Evolutionary conservation across 305 asterid species (phyloP).

Genomic region (Solanum chacoense): DNA sequence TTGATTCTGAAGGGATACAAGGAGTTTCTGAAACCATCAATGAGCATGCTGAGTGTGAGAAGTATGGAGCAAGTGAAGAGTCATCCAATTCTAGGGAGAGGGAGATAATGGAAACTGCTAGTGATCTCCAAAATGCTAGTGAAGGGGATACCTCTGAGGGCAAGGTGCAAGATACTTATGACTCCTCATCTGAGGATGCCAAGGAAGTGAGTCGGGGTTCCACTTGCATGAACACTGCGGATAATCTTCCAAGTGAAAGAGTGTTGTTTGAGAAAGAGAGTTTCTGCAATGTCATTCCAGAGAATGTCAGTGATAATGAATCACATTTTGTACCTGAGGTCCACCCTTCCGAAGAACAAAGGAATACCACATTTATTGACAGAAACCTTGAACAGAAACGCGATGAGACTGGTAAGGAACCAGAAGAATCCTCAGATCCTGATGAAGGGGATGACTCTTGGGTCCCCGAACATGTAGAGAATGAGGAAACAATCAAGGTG

Average conservation of each 20-base stretch:
- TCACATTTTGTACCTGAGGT: constrained; percentile 20
- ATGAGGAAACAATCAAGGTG: constrained; percentile 19
- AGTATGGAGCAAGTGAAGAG: constrained; percentile 18
- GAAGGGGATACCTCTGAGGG: constrained; percentile 9
- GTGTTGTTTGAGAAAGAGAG: constrained; percentile 6
- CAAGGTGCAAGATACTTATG: background rate
- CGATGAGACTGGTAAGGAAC: constrained; percentile 35
- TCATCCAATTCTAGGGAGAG: constrained; percentile 14
- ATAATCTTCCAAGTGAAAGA: background rate
- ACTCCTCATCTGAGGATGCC: constrained; percentile 1
- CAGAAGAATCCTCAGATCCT: constrained; percentile 20
- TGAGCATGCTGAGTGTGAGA: constrained; percentile 16
- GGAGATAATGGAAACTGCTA: constrained; percentile 15
- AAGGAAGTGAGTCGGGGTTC: background rate
- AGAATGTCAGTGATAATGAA: constrained; percentile 24
- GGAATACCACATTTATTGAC: constrained; percentile 17
- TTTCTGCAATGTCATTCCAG: background rate
- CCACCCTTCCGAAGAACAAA: constrained; percentile 19
- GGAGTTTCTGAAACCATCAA: constrained; percentile 21
- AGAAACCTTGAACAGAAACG: constrained; percentile 19
- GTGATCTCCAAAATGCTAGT: constrained; percentile 23
- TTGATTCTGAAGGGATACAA: constrained; percentile 10
- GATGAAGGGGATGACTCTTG: constrained; percentile 23
- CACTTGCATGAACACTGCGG: background rate
- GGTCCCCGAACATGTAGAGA: constrained; percentile 23